phyloP scores from a whole-genome alignment of 2,329 filamentous ascomycete species.

The Cercospora zeae-maydis region DNA sequence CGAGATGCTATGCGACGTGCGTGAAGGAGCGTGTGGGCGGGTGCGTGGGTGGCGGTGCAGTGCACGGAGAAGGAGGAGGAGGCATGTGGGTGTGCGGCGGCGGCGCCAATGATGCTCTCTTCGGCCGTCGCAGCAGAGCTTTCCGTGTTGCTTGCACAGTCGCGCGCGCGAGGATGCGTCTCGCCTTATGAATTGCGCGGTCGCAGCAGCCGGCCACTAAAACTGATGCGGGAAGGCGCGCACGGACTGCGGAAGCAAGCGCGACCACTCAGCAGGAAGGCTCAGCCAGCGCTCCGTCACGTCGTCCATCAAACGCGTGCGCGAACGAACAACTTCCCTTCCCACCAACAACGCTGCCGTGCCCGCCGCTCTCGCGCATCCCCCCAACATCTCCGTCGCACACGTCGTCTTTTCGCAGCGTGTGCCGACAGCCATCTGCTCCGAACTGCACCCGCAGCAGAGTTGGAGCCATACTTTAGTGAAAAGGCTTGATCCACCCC shows the following conservation, averaged over 20 bases:
- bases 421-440: neutral
- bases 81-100: constrained; percentile 4
- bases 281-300: neutral
- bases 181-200: neutral
- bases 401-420: neutral
- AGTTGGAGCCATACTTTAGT: constrained; percentile 3
- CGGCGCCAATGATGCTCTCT: neutral
- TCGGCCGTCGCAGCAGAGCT: neutral
- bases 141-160: neutral
- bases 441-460: neutral
- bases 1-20: constrained; percentile 4
- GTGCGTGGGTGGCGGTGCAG: neutral
- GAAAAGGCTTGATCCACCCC: constrained; percentile 6
- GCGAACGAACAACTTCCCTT: neutral
- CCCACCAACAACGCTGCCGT: neutral
- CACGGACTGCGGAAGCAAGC: neutral
- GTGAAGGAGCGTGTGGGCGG: neutral
- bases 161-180: neutral
- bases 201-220: neutral
- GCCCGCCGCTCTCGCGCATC: neutral
- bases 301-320: neutral
- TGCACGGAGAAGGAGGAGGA: neutral
- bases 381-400: neutral
- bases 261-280: neutral
- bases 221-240: neutral